Evolutionary conservation across 1,139 yeast genomes (phyloP), one percentile per base, ranked within the genome.

Genomic region (Suhomyces panamericanus): DNA sequence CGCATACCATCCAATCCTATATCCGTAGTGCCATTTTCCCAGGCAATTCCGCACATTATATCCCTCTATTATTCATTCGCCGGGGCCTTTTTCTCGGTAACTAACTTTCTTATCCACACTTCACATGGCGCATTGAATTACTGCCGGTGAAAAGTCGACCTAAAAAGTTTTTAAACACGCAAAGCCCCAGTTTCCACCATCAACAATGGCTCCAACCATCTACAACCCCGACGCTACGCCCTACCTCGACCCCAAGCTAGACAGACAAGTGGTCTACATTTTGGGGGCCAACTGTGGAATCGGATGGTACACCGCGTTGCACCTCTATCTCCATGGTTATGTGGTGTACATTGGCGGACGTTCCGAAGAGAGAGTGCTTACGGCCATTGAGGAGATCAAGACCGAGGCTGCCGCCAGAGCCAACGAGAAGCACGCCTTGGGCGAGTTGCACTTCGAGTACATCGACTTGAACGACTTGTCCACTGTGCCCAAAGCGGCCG

Each of bases 211-310:
- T 4, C 29, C 38, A 24, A 38, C 35, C 27, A 59, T 51, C 39
- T 62, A 49, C 41, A 57, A 67, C 34, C 66, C 69, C 3, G 52
- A 53, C 14, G 46, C 61, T 1, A 65, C 71, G 9, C 74, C 75
- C 1, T 76, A 71, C 52, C 55, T 61, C 30, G 61, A 75, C 46
- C 79, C 80, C 0, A 40, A 47, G 6, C 48, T 35, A 11, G 77
- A 75, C 16, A 70, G 86, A 24, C 70, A 79, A 47, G 83, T 85
- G 2, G 90, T 85, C 0, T 64, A 87, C 6, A 80, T 88, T 27
- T 85, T 95, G 0, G 95, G 96, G 1, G 95, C 90, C 6, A 86
- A 84, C 57, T 75, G 85, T 37, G 96, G 96, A 0, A 75, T 87
- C 17, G 96, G 96, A 4, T 87, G 82, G 73, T 85, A 70, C 60